Evolutionary conservation across 352 stramenopile species (phyloP), one percentile per base, ranked within the genome.

Genomic region (Globisporangium camurandrum): DNA sequence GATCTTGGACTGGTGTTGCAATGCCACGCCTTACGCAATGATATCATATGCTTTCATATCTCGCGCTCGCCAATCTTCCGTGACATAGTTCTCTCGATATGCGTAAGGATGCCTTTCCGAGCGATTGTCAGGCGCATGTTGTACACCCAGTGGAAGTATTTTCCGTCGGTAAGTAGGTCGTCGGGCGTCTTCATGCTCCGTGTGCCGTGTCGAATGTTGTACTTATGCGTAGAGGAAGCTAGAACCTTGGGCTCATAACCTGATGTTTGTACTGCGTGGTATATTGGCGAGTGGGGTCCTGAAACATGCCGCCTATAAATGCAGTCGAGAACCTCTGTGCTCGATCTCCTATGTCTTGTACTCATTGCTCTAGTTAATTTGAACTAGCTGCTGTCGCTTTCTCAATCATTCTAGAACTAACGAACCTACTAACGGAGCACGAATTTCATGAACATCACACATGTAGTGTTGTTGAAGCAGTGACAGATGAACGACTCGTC

Each of bases 61-160:
- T 20, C 57, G 49, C 11, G 38, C 22, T 2, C 58, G 51, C 57
- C 57, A 64, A 26, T 33, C 26, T 38, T 42, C 49, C 2, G 26
- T 40, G 16, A 8, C 42, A 64, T 56, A 0, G 42, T 14, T 24
- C 57, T 54, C 19, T 49, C 53, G 28, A 59, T 54, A 22, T 59
- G 53, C 4, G 36, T 6, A 7, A 59, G 26, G 12, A 59, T 38
- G 28, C 53, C 37, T 51, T 67, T 70, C n/a, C 51, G 41, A 37
- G 50, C 20, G 10, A 57, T 36, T 9, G 26, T 54, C 43, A 47
- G 54, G 17, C 34, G 45, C 62, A 67, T 67, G 40, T 64, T 70
- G 37, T 48, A 67, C 48, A 62, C 48, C 62, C 58, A 67, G 39
- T 61, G 54, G 62, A 59, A 70, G 45, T 67, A 67, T 30, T 70